Evolutionary conservation across 208 protist species (phyloP).

Genomic region (Crithidia mellificae): DNA sequence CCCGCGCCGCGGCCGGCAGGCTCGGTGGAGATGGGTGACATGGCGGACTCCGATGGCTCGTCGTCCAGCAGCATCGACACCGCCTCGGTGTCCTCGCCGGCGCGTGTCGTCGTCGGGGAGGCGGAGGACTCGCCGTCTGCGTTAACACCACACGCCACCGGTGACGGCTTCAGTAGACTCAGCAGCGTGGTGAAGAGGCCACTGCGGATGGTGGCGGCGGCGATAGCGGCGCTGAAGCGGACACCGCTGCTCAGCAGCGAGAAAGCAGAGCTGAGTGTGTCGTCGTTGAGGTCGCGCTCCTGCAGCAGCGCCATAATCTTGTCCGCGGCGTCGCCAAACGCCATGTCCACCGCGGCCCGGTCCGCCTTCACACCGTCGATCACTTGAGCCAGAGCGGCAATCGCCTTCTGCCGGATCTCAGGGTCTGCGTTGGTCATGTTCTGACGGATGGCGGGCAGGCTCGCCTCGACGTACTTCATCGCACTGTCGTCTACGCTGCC

Average conservation of each 20-base stretch:
- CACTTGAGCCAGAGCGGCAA: constrained; percentile 57
- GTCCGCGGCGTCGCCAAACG: constrained; percentile 55
- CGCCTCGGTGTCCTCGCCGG: background rate
- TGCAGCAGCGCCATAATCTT: constrained; percentile 46
- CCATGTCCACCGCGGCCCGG: constrained; percentile 41
- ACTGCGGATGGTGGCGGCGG: constrained; percentile 39
- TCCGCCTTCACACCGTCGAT: constrained; percentile 51
- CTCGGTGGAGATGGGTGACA: constrained; percentile 11
- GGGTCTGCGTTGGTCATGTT: constrained; percentile 67
- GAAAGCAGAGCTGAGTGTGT: constrained; percentile 46
- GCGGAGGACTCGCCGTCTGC: background rate
- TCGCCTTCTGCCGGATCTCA: constrained; percentile 70
- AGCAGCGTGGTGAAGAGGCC: constrained; percentile 43
- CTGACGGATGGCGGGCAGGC: constrained; percentile 71
- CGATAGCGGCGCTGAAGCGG: constrained; percentile 44
- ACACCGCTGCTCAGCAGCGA: constrained; percentile 53
- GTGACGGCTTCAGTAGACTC: constrained; percentile 15
- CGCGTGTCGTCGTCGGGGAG: background rate
- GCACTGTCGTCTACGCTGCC: constrained; percentile 48
- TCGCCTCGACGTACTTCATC: constrained; percentile 55
- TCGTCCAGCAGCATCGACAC: constrained; percentile 15
- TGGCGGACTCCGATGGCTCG: constrained; percentile 9
- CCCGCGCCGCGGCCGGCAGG: constrained; percentile 10
- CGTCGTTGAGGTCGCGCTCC: constrained; percentile 42
- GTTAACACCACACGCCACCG: background rate